Evolutionary conservation across 345 rosid species (phyloP).

Genomic region (Eucalyptus marginata): DNA sequence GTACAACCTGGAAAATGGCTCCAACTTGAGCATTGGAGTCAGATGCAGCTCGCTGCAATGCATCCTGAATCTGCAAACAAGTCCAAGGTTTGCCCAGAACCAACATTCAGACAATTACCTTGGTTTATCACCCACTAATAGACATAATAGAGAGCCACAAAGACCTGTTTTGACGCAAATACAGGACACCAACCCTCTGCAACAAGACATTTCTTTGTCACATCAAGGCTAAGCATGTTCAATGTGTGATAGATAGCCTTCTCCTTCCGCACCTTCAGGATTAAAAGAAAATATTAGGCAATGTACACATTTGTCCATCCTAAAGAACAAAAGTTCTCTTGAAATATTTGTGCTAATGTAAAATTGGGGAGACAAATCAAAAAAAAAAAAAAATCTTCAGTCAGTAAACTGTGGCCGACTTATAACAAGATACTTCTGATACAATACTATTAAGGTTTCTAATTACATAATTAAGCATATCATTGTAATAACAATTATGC

Average conservation of each 20-base stretch:
- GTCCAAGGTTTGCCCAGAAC: background rate
- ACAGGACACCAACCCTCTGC: conserved; percentile 97
- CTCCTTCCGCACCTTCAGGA: conserved; percentile 78
- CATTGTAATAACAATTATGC: background rate
- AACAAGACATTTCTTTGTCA: conserved; percentile 89
- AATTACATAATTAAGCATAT: background rate
- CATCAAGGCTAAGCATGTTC: conserved; percentile 97
- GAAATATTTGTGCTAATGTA: background rate
- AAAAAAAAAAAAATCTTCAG: background rate
- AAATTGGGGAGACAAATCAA: background rate
- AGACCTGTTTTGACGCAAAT: conserved; percentile 78
- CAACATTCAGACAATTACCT: background rate
- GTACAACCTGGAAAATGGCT: conserved; percentile 74
- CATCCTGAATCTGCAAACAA: conserved; percentile 83
- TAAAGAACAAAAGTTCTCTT: background rate
- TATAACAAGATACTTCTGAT: background rate
- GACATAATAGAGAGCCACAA: background rate
- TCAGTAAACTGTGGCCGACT: background rate
- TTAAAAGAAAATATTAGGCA: background rate
- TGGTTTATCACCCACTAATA: background rate
- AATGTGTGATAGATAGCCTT: conserved; percentile 82
- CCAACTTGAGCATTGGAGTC: conserved; percentile 96
- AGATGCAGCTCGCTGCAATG: conserved; percentile 77
- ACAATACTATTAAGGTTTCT: background rate
- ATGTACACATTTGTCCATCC: background rate